Evolutionary conservation across 2,329 filamentous ascomycete genomes (phyloP).

Genomic region (Plenodomus tracheiphilus): DNA sequence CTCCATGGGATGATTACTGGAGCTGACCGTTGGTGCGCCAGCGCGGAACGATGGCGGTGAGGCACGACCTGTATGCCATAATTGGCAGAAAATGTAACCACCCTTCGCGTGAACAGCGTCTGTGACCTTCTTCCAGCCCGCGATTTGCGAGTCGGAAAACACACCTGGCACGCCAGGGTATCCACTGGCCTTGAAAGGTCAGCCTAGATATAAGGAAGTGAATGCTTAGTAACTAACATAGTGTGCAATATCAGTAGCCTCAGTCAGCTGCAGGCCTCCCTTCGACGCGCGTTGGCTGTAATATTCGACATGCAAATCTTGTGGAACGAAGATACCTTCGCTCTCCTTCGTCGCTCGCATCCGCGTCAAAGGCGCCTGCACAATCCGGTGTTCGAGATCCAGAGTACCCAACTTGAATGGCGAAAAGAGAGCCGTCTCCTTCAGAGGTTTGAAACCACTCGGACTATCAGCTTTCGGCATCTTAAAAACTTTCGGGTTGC

Average conservation of each 20-base stretch:
- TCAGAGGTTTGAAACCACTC: slow-evolving; percentile 34
- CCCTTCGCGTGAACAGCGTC: slow-evolving; percentile 57
- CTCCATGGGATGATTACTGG: slow-evolving; percentile 47
- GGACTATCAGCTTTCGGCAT: slow-evolving; percentile 39
- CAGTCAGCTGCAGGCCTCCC: slow-evolving; percentile 62
- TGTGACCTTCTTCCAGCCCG: slow-evolving; percentile 56
- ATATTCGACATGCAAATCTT: slow-evolving; percentile 54
- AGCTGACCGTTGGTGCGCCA: slow-evolving; percentile 40
- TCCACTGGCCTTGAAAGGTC: slow-evolving; percentile 44
- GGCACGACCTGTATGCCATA: slow-evolving; percentile 54
- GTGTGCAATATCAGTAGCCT: slow-evolving; percentile 53
- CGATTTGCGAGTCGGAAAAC: slow-evolving; percentile 47
- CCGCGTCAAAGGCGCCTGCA: slow-evolving; percentile 47
- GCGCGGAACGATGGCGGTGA: slow-evolving; percentile 47
- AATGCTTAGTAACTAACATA: slow-evolving; percentile 23
- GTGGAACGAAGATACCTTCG: slow-evolving; percentile 50
- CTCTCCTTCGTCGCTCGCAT: slow-evolving; percentile 55
- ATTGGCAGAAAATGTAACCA: slow-evolving; percentile 51
- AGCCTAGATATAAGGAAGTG: not conserved
- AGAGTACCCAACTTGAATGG: slow-evolving; percentile 39
- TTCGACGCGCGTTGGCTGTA: slow-evolving; percentile 58
- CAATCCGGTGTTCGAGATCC: slow-evolving; percentile 44
- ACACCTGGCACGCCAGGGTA: slow-evolving; percentile 41
- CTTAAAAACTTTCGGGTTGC: slow-evolving; percentile 8
- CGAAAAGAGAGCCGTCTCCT: slow-evolving; percentile 37